Base-by-base conservation (phyloP, 345 rosid species). In the Jatropha curcas region DNA sequence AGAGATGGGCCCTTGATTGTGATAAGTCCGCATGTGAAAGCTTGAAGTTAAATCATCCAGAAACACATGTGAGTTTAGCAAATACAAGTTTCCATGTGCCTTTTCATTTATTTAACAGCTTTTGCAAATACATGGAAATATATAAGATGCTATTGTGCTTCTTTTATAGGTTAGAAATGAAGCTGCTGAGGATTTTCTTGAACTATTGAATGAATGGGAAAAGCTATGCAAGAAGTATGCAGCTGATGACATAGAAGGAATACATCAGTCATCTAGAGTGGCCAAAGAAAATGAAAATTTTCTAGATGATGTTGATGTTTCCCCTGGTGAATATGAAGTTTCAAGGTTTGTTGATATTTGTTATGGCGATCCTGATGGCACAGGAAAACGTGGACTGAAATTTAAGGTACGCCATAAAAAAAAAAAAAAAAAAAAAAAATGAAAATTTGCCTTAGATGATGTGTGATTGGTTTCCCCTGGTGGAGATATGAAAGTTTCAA, bases 1-100 rank as follows among this genome's bases (percentile, higher is more conserved):
- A 94, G 98, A 89, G 85, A 83, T 94, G 98, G 98, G 88, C 98
- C 43, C 77, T 94, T 82, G 98, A 94, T 76, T 77, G 72, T 74
- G 80, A 88, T 45, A 30, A 74, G 78, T 85, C 90, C 70, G 97
- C 98, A 37, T 89, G 94, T 74, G 80, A 90, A 80, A 94, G 97
- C 88, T 82, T 94, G 80, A 87, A 85, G 79, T 31, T 88, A 58
- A 94, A 94, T 86, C 98, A 94, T 84, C 97, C 97, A 50, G 84
- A 84, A 46, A 79, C 95, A 76, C 79, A 83, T 73, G 97, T 94
- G 77, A 84, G 83, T 78, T 59, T 71, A 56, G 22, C 68, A 68
- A 71, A 50, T 68, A 67, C 22, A 31, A 16, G 2, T 12, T 37
- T 45, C 39, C 17, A 20, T 22, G 17, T 20, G n/a, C 41, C 31